phyloP scores from a whole-genome alignment of 495 filamentous ascomycete genomes.

The Daldinia vernicosa region DNA sequence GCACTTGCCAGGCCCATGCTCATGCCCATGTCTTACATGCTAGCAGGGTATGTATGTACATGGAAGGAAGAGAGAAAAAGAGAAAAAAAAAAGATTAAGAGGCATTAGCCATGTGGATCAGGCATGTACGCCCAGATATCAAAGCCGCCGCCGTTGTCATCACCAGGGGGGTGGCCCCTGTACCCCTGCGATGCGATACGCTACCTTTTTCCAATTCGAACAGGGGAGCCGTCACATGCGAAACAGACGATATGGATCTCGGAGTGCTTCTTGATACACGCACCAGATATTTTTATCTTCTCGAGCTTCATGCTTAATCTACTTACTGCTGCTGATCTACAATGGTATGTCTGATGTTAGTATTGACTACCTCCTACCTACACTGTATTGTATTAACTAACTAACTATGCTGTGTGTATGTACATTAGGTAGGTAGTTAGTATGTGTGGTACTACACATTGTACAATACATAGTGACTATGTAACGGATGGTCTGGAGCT shows the following conservation, averaged over 20 bases:
- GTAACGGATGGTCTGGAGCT: neutral
- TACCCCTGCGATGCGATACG: slow-evolving; percentile 16
- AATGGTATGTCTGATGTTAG: neutral
- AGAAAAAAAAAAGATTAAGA: neutral
- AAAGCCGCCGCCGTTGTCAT: slow-evolving; percentile 31
- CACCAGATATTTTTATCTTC: slow-evolving; percentile 35
- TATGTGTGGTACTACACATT: no score
- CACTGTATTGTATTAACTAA: neutral
- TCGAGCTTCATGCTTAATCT: slow-evolving; percentile 19
- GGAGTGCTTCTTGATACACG: slow-evolving; percentile 24
- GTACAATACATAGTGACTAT: no score
- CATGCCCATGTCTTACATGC: neutral
- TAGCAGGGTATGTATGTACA: neutral
- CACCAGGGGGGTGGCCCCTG: no score
- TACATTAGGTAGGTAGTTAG: no score
- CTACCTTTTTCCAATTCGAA: neutral
- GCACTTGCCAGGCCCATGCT: neutral
- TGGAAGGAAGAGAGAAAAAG: neutral
- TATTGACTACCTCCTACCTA: no score
- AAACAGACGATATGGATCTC: slow-evolving; percentile 39
- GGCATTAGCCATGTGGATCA: slow-evolving; percentile 12
- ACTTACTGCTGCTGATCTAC: neutral
- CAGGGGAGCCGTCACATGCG: slow-evolving; percentile 32
- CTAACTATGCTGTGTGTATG: no score
- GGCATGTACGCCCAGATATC: slow-evolving; percentile 22